These are phyloP conservation scores for Escovopsis weberi DNA, from an alignment of 2,329 filamentous ascomycete species.

Conservation along the genomic window DNA sequence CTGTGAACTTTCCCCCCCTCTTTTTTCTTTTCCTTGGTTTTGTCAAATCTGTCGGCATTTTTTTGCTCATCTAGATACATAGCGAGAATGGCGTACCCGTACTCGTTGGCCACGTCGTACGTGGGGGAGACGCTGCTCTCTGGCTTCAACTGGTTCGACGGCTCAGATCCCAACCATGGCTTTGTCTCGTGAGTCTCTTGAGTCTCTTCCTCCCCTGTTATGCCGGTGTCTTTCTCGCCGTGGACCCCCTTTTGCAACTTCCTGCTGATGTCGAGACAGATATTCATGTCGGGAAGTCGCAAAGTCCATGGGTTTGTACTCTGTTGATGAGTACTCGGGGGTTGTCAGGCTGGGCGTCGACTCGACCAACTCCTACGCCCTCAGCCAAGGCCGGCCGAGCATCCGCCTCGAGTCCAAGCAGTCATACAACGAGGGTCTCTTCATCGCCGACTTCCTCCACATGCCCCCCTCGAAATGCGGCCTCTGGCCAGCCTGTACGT, in stretches of 20 bases:
- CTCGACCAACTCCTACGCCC: slow-evolving; percentile 20
- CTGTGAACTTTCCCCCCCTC: no score
- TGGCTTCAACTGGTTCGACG: slow-evolving; percentile 36
- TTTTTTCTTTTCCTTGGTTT: background rate
- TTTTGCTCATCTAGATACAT: background rate
- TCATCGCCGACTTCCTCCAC: slow-evolving; percentile 57
- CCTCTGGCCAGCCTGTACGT: slow-evolving; percentile 56
- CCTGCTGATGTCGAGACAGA: slow-evolving; percentile 14
- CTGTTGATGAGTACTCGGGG: slow-evolving; percentile 24
- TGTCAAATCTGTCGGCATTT: no score
- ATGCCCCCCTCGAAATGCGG: slow-evolving; percentile 61
- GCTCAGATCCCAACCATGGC: slow-evolving; percentile 48
- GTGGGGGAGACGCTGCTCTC: slow-evolving; percentile 28
- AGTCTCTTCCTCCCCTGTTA: background rate
- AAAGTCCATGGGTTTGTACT: slow-evolving; percentile 24
- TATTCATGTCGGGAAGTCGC: slow-evolving; percentile 31
- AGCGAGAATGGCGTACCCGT: slow-evolving; percentile 18
- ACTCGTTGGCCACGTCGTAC: slow-evolving; percentile 29
- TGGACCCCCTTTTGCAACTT: background rate
- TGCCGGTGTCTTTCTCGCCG: background rate
- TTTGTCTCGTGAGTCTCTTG: slow-evolving; percentile 44
- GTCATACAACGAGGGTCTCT: slow-evolving; percentile 49
- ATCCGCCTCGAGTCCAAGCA: slow-evolving; percentile 53
- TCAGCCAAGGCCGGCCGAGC: slow-evolving; percentile 35
- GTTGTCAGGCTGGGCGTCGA: slow-evolving; percentile 34